Evolutionary conservation across 208 protist species (phyloP), one percentile per base, ranked within the genome.

Genomic region (Zelonia costaricensis): DNA sequence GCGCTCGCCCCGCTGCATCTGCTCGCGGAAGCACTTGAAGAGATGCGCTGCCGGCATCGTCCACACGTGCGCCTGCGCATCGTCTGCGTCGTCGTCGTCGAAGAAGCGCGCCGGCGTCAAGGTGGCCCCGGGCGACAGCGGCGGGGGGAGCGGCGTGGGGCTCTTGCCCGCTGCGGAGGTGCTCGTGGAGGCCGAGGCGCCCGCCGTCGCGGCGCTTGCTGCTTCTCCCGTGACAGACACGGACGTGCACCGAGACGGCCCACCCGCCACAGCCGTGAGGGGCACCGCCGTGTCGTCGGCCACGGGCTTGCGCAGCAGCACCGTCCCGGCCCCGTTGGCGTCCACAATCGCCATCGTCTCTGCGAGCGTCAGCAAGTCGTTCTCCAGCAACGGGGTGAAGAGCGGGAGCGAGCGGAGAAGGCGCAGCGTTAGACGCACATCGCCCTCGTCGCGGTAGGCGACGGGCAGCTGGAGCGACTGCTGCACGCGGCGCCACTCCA

Each of bases 311-410:
- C 66, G 64, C 42, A 62, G 42, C 33, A 82, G n/a, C 10, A 84
- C 43, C 10, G 45, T 54, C 9, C 65, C 63, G 0, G 48, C 45
- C 0, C 53, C 65, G 9, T 27, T 16, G 25, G 76, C 61, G 30
- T 58, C 68, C 28, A 70, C 43, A 13, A 93, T 12, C 27, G 62
- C 31, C 81, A 91, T 88, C 30, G 70, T 46, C 28, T 70, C 71
- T n/a, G 66, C 69, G 13, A 93, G 47, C 0, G 74, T 71, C 9
- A 86, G 53, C 8, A 93, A 60, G n/a, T 93, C 87, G 27, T 78
- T 62, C 6, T 89, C 74, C 0, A 73, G 52, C 42, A 89, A 59
- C 3, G 52, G 6, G 1, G 44, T n/a, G 22, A 91, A 84, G 20
- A 80, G 45, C 7, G 71, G 60, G 27, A 93, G 70, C 0, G 69